Evolutionary conservation across 1,284 basidiomycete species (phyloP), one percentile per base, ranked within the genome.

Genomic region (Moesziomyces globuligerus): DNA sequence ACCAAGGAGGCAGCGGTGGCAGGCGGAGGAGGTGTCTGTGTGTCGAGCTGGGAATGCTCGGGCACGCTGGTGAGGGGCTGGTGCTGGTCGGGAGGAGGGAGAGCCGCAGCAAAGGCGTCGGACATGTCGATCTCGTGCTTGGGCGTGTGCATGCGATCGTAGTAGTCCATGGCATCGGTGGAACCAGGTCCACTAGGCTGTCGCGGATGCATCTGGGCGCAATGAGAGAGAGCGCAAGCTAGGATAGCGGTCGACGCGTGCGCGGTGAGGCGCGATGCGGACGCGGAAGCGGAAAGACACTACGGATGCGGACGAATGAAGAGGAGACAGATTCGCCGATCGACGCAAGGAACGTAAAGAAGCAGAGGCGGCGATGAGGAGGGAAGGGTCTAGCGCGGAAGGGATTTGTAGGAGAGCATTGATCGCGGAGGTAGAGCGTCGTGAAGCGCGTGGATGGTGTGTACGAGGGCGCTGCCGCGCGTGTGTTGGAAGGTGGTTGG

Each of bases 141-240:
- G 45, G 67, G 60, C n/a, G 66, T 57, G 32, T 74, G 64, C 48
- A 74, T 67, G 23, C 66, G 65, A 24, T 75, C 71, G 40, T 65
- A 73, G 45, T 62, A 45, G 24, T 76, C 74, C 74, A 76, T 74
- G 28, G 74, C 74, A 21, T 76, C 74, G 18, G 60, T 58, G 24
- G 71, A 74, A 44, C 72, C 74, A 23, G 74, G 74, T 25, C 62
- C 72, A 55, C 72, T 69, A 11, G 61, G 48, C 28, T 69, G 65
- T 41, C 60, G 48, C 5, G 70, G 55, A 45, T 59, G 70, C 62
- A 71, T 71, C 21, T 34, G 26, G 64, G 41, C 18, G 46, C n/a
- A n/a, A n/a, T n/a, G n/a, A n/a, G n/a, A n/a, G n/a, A n/a, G n/a
- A n/a, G n/a, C n/a, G n/a, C n/a, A n/a, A n/a, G n/a, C n/a, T n/a